Conservation (phyloP, 2,329 filamentous ascomycete genomes). For the Claviceps sorghi region DNA sequence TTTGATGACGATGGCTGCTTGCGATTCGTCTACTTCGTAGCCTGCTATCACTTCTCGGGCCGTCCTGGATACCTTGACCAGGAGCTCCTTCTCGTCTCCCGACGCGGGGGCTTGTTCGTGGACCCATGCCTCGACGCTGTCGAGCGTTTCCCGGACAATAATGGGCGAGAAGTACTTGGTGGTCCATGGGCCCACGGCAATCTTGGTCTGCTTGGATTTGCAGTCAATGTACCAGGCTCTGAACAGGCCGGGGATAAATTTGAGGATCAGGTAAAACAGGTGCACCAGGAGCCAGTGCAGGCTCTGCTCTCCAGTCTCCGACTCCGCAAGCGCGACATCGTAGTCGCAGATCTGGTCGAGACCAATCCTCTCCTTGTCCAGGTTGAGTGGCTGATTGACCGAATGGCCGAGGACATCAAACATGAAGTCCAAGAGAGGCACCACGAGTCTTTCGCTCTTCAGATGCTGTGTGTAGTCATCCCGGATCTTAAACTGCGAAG, state of each 20-base stretch:
- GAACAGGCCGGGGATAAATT: constrained; percentile 62
- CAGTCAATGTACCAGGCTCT: constrained; percentile 76
- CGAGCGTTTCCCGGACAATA: constrained; percentile 49
- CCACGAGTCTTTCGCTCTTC: constrained; percentile 56
- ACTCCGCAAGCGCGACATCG: constrained; percentile 34
- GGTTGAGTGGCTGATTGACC: constrained; percentile 55
- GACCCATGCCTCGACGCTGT: constrained; percentile 55
- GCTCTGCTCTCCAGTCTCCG: constrained; percentile 53
- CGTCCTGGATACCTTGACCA: constrained; percentile 56
- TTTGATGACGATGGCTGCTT: constrained; percentile 66
- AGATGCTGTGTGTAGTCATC: constrained; percentile 67
- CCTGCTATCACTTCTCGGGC: constrained; percentile 67
- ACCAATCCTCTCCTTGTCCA: constrained; percentile 52
- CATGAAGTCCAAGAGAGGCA: constrained; percentile 58
- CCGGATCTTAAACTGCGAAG: constrained; percentile 68
- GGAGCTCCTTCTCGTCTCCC: constrained; percentile 39
- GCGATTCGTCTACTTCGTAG: constrained; percentile 78
- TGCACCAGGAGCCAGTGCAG: constrained; percentile 75
- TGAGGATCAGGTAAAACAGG: constrained; percentile 69
- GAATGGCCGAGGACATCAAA: constrained; percentile 77
- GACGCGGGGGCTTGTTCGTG: constrained; percentile 32
- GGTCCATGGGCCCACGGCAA: constrained; percentile 72
- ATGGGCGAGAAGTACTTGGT: constrained; percentile 65
- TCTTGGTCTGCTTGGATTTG: constrained; percentile 64
- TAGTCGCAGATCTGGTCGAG: constrained; percentile 40